Base-by-base conservation (phyloP, 2,329 filamentous ascomycete species). In the Ceratocystis lukuohia region DNA sequence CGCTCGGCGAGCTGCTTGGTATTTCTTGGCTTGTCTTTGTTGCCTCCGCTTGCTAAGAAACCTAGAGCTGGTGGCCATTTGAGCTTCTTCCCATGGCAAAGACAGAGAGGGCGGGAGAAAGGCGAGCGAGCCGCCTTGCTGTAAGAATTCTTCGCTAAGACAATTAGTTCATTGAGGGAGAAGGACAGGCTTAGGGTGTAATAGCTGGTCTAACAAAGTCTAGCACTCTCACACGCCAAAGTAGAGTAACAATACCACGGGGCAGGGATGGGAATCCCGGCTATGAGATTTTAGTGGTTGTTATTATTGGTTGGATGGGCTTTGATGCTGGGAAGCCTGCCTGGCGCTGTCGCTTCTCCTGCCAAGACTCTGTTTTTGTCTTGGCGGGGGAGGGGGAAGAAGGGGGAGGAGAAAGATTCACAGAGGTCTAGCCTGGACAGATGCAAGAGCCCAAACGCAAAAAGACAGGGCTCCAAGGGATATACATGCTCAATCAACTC, bases 271-370 rank as follows among this genome's bases (percentile, higher is more conserved):
- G 22, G 8, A 53, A 59, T 37, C 56, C 56, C 28, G 28, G 56
- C 12, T 30, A 41, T 41, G 10, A 41, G 37, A 15, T 12, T 41
- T 41, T 41, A 41, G 37, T 41, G 37, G 15, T 25, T 59, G 15
- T 59, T 37, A 41, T 41, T 41, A 41, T 41, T 41, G 37, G 37
- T 15, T 41, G 37, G 37, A 15, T 41, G 12, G 37, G 56, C 56
- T 59, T 59, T 59, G 56, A 59, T 59, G 17, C 56, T 59, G 56
- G 56, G 56, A 20, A 59, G 56, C 56, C 37, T 59, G 30, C 56
- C 56, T 59, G 56, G 56, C 30, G 45, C 28, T 30, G 50, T 62
- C 41, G 65, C 48, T 59, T 63, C 62, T 63, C 61, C 48, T 67
- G 48, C 61, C 53, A 64, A 56, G 62, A 48, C 37, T 28, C 25